A percentile compares a stretch with the other conserved stretches of the same genome.
These are phyloP conservation scores for Amphicarpaea edgeworthii DNA, from an alignment of 306 rosid genomes.

Conservation along the genomic window DNA sequence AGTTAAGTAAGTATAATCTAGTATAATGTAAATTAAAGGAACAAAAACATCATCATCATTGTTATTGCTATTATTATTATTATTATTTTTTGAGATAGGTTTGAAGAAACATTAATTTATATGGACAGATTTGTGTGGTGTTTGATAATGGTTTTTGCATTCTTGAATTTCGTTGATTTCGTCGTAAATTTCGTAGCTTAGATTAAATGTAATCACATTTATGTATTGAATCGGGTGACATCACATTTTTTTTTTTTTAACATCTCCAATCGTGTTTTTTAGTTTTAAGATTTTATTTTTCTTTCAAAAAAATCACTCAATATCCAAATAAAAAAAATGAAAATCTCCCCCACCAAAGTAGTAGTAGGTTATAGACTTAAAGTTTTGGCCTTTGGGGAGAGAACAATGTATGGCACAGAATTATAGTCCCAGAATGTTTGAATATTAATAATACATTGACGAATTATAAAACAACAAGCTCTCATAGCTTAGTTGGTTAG, in stretches of 20 bases:
- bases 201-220: background rate
- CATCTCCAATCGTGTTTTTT: background rate
- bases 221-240: background rate
- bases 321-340: too few relatives aligned
- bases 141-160: background rate
- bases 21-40: background rate
- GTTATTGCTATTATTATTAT: background rate
- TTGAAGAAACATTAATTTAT: background rate
- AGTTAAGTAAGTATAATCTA: background rate
- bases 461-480: background rate
- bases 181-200: background rate
- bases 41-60: background rate
- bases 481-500: slow-evolving; percentile 31
- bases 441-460: too few relatives aligned
- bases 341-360: too few relatives aligned
- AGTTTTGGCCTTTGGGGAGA: too few relatives aligned
- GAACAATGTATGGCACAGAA: too few relatives aligned
- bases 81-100: background rate
- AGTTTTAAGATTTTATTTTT: too few relatives aligned
- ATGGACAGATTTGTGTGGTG: slow-evolving; percentile 4
- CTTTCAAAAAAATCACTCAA: too few relatives aligned
- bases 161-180: background rate
- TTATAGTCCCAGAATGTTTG: too few relatives aligned
- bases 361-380: too few relatives aligned
- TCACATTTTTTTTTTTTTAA: too few relatives aligned